Conservation (phyloP, 2,329 filamentous ascomycete genomes). For the Venturia pyrina region DNA sequence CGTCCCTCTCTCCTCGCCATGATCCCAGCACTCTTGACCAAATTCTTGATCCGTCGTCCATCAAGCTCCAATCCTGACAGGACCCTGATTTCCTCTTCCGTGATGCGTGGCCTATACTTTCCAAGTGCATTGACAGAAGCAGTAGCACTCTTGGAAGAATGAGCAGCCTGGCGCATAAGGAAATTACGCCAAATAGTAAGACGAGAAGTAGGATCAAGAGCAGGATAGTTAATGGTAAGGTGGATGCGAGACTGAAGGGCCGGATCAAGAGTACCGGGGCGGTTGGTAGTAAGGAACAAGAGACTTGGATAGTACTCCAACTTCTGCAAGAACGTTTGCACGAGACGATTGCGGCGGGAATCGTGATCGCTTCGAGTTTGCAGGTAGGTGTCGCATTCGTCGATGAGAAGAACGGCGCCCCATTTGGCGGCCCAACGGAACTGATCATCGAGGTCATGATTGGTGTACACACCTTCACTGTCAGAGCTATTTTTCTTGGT, state of each 20-base stretch:
- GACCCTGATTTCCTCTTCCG: conserved; percentile 8
- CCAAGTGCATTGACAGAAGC: neutral
- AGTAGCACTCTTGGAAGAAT: neutral
- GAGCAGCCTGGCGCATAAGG: conserved; percentile 32
- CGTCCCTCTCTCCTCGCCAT: conserved; percentile 24
- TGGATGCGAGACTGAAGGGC: conserved; percentile 85
- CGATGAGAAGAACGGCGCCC: conserved; percentile 75
- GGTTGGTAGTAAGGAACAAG: conserved; percentile 79
- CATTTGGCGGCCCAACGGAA: conserved; percentile 38
- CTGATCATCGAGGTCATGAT: neutral
- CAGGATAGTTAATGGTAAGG: conserved; percentile 71
- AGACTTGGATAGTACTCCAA: conserved; percentile 91
- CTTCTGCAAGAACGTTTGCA: conserved; percentile 76
- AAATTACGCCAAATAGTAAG: conserved; percentile 78
- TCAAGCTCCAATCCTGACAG: conserved; percentile 15
- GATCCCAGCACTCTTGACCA: conserved; percentile 32
- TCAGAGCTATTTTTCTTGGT: conserved; percentile 12
- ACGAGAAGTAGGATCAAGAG: conserved; percentile 61
- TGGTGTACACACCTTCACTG: conserved; percentile 8
- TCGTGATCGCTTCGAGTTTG: conserved; percentile 76
- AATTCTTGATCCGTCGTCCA: conserved; percentile 34
- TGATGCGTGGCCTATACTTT: neutral
- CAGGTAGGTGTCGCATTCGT: conserved; percentile 55
- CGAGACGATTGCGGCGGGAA: conserved; percentile 74
- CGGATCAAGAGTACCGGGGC: conserved; percentile 79